Evolutionary conservation across 2,329 filamentous ascomycete genomes (phyloP), one percentile per base, ranked within the genome.

Genomic region (Phialophora chinensis): DNA sequence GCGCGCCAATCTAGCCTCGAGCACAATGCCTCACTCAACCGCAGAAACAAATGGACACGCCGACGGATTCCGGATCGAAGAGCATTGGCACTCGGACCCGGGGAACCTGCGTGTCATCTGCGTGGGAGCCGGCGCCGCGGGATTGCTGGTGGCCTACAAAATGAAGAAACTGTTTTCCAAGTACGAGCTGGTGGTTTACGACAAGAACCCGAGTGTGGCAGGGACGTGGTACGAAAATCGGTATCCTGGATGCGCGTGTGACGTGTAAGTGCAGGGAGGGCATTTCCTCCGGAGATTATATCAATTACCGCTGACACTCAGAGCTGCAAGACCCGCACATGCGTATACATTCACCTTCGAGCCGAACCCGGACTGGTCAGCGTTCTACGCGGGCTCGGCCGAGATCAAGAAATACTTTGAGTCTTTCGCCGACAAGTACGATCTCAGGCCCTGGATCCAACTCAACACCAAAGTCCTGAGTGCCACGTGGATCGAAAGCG

Each of bases 201-300:
- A 83, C 70, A 77, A 79, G 62, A 75, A 77, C 53, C 35, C 65
- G 7, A 75, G 76, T 20, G 67, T 81, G 20, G 80, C 79, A 10
- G 79, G 79, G 6, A 81, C 79, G 0, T 77, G 75, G 76, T 72
- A 79, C 3, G 79, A 79, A 56, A 81, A 81, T 60, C 71, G 73
- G 1, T 80, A 80, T 62, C 79, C 79, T 0, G 63, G 66, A 49
- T 66, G 63, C 56, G 66, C 66, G n/a, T 68, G 66, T 47, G 66
- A 68, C 44, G 57, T 69, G 38, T 42, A n/a, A 7, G 38, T 42
- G 33, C 27, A 27, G 4, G 4, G 25, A 4, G 27, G 27, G 27
- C 27, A 4, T 27, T 27, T 27, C 27, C 27, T 27, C 27, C 4
- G 27, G 27, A 27, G 27, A 27, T 5, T 27, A 27, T 27, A 27